A percentile compares a stretch with the other conserved stretches of the same genome.
These are phyloP conservation scores for Phylloporus sp. DNA, from an alignment of 768 basidiomycete genomes.

Conservation along the genomic window DNA sequence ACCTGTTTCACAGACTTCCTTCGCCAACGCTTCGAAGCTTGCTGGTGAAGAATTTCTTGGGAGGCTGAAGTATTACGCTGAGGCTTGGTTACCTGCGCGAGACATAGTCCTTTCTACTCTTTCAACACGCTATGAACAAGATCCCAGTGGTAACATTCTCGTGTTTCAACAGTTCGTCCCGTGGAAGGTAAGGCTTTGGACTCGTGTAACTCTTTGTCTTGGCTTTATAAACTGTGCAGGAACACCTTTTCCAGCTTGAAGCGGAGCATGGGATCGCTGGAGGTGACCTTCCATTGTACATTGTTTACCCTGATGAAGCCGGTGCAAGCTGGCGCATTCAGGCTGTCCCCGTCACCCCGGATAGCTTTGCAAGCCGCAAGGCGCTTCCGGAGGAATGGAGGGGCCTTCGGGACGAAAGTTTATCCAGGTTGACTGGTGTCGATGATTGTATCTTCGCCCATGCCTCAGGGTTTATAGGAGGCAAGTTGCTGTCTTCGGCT, in stretches of 20 bases:
- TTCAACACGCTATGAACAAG: constrained; percentile 51
- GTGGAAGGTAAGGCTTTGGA: constrained; percentile 65
- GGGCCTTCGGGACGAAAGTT: constrained; percentile 79
- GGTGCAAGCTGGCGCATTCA: constrained; percentile 84
- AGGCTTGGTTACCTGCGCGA: constrained; percentile 91
- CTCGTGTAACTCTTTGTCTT: background rate
- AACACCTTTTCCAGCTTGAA: constrained; percentile 91
- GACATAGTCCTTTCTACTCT: constrained; percentile 67
- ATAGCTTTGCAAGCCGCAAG: constrained; percentile 89
- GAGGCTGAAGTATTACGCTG: constrained; percentile 75
- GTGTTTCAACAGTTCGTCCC: constrained; percentile 77
- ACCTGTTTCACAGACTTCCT: constrained; percentile 51
- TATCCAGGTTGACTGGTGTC: constrained; percentile 72
- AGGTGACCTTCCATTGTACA: constrained; percentile 65
- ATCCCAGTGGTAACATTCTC: constrained; percentile 74
- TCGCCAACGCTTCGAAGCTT: constrained; percentile 73
- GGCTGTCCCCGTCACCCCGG: constrained; percentile 77
- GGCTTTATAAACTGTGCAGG: constrained; percentile 39
- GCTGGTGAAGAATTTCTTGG: constrained; percentile 83
- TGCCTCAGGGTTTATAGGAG: constrained; percentile 95
- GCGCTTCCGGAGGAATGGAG: constrained; percentile 92
- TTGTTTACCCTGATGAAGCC: constrained; percentile 86
- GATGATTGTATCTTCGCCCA: constrained; percentile 89
- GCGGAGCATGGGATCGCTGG: constrained; percentile 43
- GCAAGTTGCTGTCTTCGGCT: constrained; percentile 37